Evolutionary conservation across 2,329 filamentous ascomycete species (phyloP).

Genomic region (Pseudogymnoascus sp.): DNA sequence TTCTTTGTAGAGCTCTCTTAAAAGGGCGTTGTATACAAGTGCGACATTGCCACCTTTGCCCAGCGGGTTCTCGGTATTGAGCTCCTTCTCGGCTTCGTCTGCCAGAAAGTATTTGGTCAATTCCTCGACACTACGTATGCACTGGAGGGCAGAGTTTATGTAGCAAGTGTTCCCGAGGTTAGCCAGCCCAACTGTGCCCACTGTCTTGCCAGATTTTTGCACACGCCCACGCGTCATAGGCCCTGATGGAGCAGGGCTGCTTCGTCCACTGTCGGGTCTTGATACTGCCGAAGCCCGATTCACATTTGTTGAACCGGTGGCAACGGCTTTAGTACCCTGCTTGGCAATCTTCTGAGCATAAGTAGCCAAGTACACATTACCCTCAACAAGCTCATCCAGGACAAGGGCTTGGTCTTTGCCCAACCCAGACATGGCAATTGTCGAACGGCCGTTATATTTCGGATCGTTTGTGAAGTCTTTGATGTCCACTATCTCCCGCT

Average conservation of each 20-base stretch:
- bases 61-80: conserved; percentile 80
- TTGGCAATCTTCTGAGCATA: conserved; percentile 28
- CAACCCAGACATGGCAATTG: conserved; percentile 59
- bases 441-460: conserved; percentile 70
- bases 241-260: conserved; percentile 54
- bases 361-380: conserved; percentile 50
- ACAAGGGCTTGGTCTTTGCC: conserved; percentile 69
- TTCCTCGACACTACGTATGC: conserved; percentile 87
- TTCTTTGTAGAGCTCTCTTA: conserved; percentile 72
- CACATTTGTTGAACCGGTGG: conserved; percentile 14
- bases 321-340: conserved; percentile 15
- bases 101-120: conserved; percentile 84
- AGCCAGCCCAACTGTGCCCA: conserved; percentile 73
- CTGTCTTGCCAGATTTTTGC: conserved; percentile 59
- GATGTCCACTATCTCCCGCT: conserved; percentile 56
- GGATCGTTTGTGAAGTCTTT: conserved; percentile 65
- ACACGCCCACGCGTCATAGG: conserved; percentile 64
- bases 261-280: conserved; percentile 51
- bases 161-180: conserved; percentile 98
- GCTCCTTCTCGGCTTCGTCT: conserved; percentile 66
- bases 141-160: conserved; percentile 97
- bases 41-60: conserved; percentile 82
- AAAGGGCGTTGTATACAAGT: conserved; percentile 68
- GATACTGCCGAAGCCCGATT: conserved; percentile 22
- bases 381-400: conserved; percentile 69